Evolutionary conservation across 768 basidiomycete genomes (phyloP).

Genomic region (Lyophyllum atratum): DNA sequence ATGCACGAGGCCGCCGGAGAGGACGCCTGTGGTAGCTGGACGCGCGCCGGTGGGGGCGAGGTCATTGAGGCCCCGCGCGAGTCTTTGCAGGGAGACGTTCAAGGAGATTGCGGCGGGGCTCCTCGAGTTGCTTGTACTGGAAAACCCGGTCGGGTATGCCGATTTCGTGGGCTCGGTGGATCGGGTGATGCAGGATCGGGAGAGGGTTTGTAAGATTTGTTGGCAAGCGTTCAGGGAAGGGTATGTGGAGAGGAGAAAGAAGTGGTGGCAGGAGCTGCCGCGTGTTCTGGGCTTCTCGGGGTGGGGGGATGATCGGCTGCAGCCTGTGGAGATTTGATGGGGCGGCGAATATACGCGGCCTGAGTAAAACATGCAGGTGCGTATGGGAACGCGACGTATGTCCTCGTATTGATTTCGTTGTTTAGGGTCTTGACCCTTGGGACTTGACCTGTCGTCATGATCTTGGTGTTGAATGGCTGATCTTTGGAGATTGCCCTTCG

Average conservation of each 20-base stretch:
- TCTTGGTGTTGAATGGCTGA: neutral
- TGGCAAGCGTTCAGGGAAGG: constrained; percentile 1
- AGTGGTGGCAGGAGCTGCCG: constrained; percentile 9
- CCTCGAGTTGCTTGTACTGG: neutral
- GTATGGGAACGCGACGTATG: neutral
- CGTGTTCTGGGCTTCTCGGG: neutral
- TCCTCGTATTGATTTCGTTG: neutral
- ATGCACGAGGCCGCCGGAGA: constrained; percentile 8
- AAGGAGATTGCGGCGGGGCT: constrained; percentile 1
- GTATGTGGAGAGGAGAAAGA: neutral
- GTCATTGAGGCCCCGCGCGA: neutral
- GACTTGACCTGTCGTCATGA: neutral
- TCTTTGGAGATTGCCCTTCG: too few species aligned
- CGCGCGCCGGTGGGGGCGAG: constrained; percentile 13
- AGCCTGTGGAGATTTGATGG: neutral
- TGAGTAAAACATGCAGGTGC: neutral
- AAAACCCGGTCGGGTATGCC: constrained; percentile 8
- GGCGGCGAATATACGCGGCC: too few species aligned
- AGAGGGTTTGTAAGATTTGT: constrained; percentile 2
- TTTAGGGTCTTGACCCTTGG: neutral
- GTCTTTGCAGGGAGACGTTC: constrained; percentile 1
- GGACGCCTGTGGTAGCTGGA: neutral
- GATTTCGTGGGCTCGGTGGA: constrained; percentile 3
- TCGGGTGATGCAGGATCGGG: neutral
- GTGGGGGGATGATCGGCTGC: neutral